Base-by-base conservation (phyloP, 768 basidiomycete genomes). In the Amylocystis lapponica region DNA sequence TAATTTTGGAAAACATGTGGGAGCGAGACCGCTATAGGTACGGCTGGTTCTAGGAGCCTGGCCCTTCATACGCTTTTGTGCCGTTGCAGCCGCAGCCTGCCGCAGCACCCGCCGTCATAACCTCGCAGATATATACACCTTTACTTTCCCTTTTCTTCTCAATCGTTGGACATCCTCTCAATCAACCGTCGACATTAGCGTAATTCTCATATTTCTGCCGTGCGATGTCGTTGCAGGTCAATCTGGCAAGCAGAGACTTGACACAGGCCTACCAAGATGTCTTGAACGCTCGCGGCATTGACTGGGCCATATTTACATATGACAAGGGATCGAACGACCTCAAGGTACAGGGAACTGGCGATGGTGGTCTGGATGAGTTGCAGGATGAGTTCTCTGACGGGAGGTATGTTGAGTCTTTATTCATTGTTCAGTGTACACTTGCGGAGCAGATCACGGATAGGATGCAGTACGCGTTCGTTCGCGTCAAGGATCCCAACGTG, bases 311-410 rank as follows among this genome's bases (percentile, higher is more conserved):
- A 25, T 80, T 85, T 53, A 86, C 89, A 0, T 90, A 89, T 54
- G 85, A 86, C 55, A 81, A 77, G 49, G 83, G 82, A 8, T 75
- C 81, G 1, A 93, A 90, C 55, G 89, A 93, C 63, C 72, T 95
- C 42, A 91, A 89, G 55, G 83, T 94, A 3, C 91, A 94, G 58
- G 72, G 76, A 3, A 85, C 81, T 2, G 93, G 93, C n/a, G 71
- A 69, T 43, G 87, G 85, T n/a, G 90, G 91, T 1, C 72, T 97
- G 10, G 86, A 94, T 51, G 91, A 92, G 54, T 68, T 98, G 2
- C 79, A 88, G 57, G 94, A 97, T 54, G 93, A 95, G 66, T 98
- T 97, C 65, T 88, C 83, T 31, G 93, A 97, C 62, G 94, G 92
- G 46, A 74, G 86, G 90, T 89, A 48, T 33, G 81, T 59, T 10